phyloP scores from a whole-genome alignment of 2,329 filamentous ascomycete genomes.

The Aspergillus sclerotialis region DNA sequence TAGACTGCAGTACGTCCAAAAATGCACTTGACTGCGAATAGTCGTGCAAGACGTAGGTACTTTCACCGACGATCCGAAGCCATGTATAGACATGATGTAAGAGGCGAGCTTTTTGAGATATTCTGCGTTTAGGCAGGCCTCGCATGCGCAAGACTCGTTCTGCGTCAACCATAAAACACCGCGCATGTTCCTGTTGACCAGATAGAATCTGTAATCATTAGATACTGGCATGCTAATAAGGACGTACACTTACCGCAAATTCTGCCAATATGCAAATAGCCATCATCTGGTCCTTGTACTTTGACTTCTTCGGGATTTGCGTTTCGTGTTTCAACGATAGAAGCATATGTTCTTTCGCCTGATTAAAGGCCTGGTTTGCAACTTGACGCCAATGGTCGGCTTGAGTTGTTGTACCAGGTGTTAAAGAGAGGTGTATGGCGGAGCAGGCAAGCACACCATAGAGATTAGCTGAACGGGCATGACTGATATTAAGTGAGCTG shows the following conservation, averaged over 20 bases:
- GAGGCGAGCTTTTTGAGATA: slow-evolving; percentile 31
- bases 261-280: slow-evolving; percentile 27
- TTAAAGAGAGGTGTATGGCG: slow-evolving; percentile 18
- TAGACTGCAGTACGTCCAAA: slow-evolving; percentile 11
- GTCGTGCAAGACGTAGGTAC: slow-evolving; percentile 26
- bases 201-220: slow-evolving; percentile 16
- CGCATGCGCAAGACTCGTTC: slow-evolving; percentile 30
- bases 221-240: not conserved
- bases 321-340: slow-evolving; percentile 23
- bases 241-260: slow-evolving; percentile 19
- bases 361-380: slow-evolving; percentile 17
- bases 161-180: slow-evolving; percentile 32
- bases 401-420: slow-evolving; percentile 7
- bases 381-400: slow-evolving; percentile 18
- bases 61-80: slow-evolving; percentile 30
- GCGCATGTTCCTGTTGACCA: slow-evolving; percentile 25
- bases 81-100: slow-evolving; percentile 33
- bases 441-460: slow-evolving; percentile 24
- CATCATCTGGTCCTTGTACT: slow-evolving; percentile 35
- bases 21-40: slow-evolving; percentile 16
- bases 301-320: slow-evolving; percentile 22
- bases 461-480: slow-evolving; percentile 25
- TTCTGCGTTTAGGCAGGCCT: slow-evolving; percentile 26
- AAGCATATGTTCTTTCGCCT: slow-evolving; percentile 26
- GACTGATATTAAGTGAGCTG: slow-evolving; percentile 17